phyloP scores from a whole-genome alignment of 495 filamentous ascomycete genomes.

The Neurospora sp. region DNA sequence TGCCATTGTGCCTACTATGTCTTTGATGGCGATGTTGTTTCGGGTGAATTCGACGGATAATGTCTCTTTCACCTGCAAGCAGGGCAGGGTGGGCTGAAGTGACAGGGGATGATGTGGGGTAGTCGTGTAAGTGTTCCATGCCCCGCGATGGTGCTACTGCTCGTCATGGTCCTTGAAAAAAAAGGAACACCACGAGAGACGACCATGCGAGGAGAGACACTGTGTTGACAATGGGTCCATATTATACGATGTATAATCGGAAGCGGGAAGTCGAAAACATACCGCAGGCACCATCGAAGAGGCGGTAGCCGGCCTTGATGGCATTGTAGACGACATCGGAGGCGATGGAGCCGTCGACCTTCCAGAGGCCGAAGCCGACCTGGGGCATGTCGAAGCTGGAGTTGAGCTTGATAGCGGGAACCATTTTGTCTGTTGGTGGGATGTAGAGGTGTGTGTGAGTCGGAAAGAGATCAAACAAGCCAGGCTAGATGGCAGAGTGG shows the following conservation, averaged over 20 bases:
- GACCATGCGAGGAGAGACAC: neutral
- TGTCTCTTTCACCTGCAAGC: neutral
- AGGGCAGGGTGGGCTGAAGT: slow-evolving; percentile 17
- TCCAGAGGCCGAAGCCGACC: slow-evolving; percentile 79
- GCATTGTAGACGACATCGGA: slow-evolving; percentile 79
- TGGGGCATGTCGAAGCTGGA: slow-evolving; percentile 78
- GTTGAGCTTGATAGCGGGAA: slow-evolving; percentile 64
- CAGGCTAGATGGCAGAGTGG: slow-evolving; percentile 5
- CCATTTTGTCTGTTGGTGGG: slow-evolving; percentile 16
- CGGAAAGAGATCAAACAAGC: slow-evolving; percentile 8
- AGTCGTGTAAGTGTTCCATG: neutral
- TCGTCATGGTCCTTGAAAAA: neutral
- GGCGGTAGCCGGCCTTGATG: slow-evolving; percentile 78
- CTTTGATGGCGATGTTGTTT: neutral
- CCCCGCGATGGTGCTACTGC: neutral
- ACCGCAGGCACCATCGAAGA: slow-evolving; percentile 85
- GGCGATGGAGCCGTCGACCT: slow-evolving; percentile 67
- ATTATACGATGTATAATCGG: neutral
- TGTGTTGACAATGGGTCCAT: neutral
- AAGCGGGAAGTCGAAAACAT: slow-evolving; percentile 16
- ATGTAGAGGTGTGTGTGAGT: neutral
- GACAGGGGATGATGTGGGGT: slow-evolving; percentile 20
- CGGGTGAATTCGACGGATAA: neutral
- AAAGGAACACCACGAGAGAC: neutral
- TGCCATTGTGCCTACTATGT: neutral